These are phyloP conservation scores for Starmera dryadoides DNA, from an alignment of 805 yeast species.

Conservation along the genomic window DNA sequence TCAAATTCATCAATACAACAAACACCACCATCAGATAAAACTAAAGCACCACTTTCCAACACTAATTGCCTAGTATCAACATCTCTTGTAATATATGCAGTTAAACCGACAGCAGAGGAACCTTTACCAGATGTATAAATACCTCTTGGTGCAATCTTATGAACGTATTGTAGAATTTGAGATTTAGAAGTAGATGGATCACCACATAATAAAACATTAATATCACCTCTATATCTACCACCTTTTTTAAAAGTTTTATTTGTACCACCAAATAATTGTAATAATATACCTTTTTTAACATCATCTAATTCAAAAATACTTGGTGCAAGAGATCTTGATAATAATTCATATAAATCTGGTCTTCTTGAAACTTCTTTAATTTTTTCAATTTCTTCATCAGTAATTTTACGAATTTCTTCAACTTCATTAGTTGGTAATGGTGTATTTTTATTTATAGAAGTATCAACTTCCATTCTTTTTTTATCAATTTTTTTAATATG, in stretches of 20 bases:
- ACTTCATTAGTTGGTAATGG: constrained; percentile 57
- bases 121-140: constrained; percentile 98
- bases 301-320: constrained; percentile 94
- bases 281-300: constrained; percentile 87
- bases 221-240: constrained; percentile 94
- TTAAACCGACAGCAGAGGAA: constrained; percentile 97
- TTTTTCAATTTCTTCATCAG: constrained; percentile 60
- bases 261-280: constrained; percentile 94
- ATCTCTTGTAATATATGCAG: constrained; percentile 95
- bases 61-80: constrained; percentile 90
- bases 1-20: constrained; percentile 99
- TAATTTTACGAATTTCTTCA: constrained; percentile 64
- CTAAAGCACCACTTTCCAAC: constrained; percentile 93
- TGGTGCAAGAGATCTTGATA: constrained; percentile 94
- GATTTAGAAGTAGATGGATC: constrained; percentile 98
- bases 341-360: constrained; percentile 74
- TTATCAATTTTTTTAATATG: constrained; percentile 84
- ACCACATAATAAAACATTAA: constrained; percentile 87
- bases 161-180: constrained; percentile 89
- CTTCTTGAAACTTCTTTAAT: constrained; percentile 59
- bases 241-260: constrained; percentile 84
- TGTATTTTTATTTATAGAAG: constrained; percentile 47
- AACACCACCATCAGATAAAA: constrained; percentile 94
- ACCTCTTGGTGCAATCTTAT: constrained; percentile 96
- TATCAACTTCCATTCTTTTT: constrained; percentile 74